Evolutionary conservation across 768 basidiomycete genomes (phyloP).

Genomic region (Polyporus arcularius): DNA sequence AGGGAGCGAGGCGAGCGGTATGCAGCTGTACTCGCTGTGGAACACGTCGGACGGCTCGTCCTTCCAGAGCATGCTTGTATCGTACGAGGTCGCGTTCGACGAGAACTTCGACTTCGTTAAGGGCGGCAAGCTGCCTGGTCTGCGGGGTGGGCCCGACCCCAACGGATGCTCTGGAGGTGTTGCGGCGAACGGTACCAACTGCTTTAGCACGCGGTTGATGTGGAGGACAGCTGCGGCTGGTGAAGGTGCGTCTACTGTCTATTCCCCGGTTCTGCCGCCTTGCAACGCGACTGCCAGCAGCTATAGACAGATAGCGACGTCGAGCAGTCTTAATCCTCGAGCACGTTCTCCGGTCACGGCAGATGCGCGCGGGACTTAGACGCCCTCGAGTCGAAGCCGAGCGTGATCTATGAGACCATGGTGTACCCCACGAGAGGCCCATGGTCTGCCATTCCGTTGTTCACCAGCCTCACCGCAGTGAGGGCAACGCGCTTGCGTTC

Average conservation of each 20-base stretch:
- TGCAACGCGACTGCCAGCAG: too few relatives aligned
- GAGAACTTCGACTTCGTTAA: constrained; percentile 67
- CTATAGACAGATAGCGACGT: too few relatives aligned
- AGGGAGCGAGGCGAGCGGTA: constrained; percentile 60
- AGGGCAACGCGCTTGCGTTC: too few relatives aligned
- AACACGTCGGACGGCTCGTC: constrained; percentile 56
- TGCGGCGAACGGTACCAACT: constrained; percentile 61
- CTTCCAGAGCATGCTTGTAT: constrained; percentile 68
- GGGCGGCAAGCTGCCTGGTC: constrained; percentile 77
- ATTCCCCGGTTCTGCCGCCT: too few relatives aligned
- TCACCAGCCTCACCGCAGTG: too few relatives aligned
- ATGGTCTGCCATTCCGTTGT: too few relatives aligned
- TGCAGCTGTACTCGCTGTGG: constrained; percentile 70
- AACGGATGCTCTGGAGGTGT: constrained; percentile 72
- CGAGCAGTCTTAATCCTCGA: too few relatives aligned
- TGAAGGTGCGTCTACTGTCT: constrained; percentile 54
- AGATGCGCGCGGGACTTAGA: too few relatives aligned
- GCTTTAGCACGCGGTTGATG: constrained; percentile 77
- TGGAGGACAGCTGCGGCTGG: constrained; percentile 67
- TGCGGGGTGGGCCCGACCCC: constrained; percentile 65
- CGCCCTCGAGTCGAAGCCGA: too few relatives aligned
- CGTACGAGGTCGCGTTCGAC: constrained; percentile 77
- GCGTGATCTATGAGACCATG: too few relatives aligned
- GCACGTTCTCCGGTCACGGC: too few relatives aligned
- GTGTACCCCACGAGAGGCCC: too few relatives aligned